Evolutionary conservation across 169 alveolate species (phyloP).

Genomic region (Eimeria falciformis): DNA sequence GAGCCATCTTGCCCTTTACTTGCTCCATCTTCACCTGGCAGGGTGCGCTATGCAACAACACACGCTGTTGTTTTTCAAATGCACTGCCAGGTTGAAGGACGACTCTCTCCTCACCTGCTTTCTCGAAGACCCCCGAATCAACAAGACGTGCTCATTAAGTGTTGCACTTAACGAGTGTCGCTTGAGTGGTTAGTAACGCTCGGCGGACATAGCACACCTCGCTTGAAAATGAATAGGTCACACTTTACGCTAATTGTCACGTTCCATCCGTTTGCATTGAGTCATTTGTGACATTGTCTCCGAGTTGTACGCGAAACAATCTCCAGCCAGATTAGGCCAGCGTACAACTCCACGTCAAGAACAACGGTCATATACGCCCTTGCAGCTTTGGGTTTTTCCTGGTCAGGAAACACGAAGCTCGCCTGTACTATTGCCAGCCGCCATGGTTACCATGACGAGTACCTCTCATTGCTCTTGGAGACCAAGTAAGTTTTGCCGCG

Average conservation of each 20-base stretch:
- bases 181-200: constrained; percentile 49
- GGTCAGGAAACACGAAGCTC: constrained; percentile 73
- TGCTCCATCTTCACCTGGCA: constrained; percentile 70
- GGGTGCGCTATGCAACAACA: constrained; percentile 72
- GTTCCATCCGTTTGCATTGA: no score
- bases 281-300: no score
- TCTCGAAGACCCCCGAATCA: constrained; percentile 73
- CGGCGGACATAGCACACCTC: no score
- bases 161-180: constrained; percentile 77
- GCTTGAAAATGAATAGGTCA: no score
- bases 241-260: no score
- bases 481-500: neutral
- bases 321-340: no score
- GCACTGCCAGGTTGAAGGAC: constrained; percentile 75
- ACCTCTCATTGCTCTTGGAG: constrained; percentile 67
- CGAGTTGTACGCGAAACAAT: no score
- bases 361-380: no score
- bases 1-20: constrained; percentile 68
- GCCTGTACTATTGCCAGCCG: constrained; percentile 73
- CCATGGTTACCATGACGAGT: constrained; percentile 75
- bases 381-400: no score
- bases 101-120: constrained; percentile 58
- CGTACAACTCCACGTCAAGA: no score
- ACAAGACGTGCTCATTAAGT: constrained; percentile 54
- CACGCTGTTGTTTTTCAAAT: constrained; percentile 73